Evolutionary conservation across 495 filamentous ascomycete genomes (phyloP), one percentile per base, ranked within the genome.

Genomic region (Sphaerosporella brunnea): DNA sequence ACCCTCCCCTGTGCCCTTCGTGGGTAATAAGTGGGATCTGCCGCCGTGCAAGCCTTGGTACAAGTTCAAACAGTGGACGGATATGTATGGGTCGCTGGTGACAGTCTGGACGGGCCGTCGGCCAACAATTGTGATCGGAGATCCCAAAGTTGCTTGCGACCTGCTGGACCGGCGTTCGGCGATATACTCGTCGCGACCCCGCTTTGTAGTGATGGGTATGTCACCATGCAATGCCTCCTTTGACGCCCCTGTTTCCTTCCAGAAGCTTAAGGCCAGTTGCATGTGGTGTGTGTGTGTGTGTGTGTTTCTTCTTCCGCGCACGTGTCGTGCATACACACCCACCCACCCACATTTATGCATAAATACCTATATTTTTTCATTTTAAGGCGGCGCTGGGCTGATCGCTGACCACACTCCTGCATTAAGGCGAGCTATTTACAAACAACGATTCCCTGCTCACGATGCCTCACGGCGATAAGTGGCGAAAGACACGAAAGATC

Each of bases 61-160:
- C 15, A 70, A 72, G 56, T 77, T 79, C 60, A 60, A 61, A 13
- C 43, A 62, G 51, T 69, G 65, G 67, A 63, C 59, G 41, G 59
- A 65, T 45, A 48, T 58, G 23, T 67, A 69, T 48, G 68, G 68
- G 13, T 66, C 65, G 0, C 50, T 71, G n/a, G 51, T 68, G 11
- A 78, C 75, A 3, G 64, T 81, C 7, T 77, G 75, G 68, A 67
- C 76, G 44, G 77, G 78, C 0, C 68, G 74, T 3, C 67, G 68
- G 16, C 73, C 75, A 1, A 80, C 77, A 23, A 70, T 81, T 44
- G 66, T 79, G 39, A 66, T 80, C 24, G 75, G 72, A 1, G 76
- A 78, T 19, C 73, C 75, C 0, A 66, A 74, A 11, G 67, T 76
- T 13, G 74, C 75, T n/a, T 70, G 65, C 41, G 72, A 74, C 20